Percentiles rank a stretch among this genome's conserved stretches.
Evolutionary conservation across 805 yeast genomes (phyloP).

Genomic region (Torulaspora franciscae): DNA sequence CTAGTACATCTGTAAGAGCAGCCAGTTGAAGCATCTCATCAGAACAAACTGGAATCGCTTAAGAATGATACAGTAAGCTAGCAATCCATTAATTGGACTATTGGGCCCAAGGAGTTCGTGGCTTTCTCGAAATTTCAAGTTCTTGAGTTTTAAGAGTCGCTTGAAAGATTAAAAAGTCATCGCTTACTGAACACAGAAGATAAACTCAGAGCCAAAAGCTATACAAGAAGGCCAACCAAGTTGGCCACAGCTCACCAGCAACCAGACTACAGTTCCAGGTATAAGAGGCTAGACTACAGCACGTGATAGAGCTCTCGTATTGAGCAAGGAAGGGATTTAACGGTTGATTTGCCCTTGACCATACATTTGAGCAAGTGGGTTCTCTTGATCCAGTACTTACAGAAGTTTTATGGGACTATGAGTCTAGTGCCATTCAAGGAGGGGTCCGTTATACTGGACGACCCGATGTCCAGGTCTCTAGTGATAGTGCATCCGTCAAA

Average conservation of each 20-base stretch:
- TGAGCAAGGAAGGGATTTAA: background rate
- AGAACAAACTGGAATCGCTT: too few relatives aligned
- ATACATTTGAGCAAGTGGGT: background rate
- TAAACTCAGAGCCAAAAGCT: background rate
- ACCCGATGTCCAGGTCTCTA: constrained; percentile 29
- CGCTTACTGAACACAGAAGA: background rate
- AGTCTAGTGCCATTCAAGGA: constrained; percentile 29
- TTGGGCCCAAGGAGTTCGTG: too few relatives aligned
- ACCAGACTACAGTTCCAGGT: background rate
- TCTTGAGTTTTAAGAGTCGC: background rate
- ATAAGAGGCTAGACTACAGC: background rate
- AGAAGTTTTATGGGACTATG: constrained; percentile 11
- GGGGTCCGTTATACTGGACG: constrained; percentile 29
- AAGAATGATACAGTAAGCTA: too few relatives aligned
- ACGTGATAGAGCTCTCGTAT: background rate
- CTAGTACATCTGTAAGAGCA: background rate
- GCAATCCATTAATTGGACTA: too few relatives aligned
- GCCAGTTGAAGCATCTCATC: too few relatives aligned
- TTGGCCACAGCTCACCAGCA: background rate
- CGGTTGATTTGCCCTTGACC: background rate
- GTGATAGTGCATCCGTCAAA: constrained; percentile 28
- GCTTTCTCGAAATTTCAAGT: background rate
- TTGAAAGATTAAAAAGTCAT: background rate
- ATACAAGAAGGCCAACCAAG: background rate
- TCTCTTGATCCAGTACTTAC: background rate